Evolutionary conservation across 176 grass and related monocot species (phyloP), one percentile per base, ranked within the genome.

Genomic region (Poa annua): DNA sequence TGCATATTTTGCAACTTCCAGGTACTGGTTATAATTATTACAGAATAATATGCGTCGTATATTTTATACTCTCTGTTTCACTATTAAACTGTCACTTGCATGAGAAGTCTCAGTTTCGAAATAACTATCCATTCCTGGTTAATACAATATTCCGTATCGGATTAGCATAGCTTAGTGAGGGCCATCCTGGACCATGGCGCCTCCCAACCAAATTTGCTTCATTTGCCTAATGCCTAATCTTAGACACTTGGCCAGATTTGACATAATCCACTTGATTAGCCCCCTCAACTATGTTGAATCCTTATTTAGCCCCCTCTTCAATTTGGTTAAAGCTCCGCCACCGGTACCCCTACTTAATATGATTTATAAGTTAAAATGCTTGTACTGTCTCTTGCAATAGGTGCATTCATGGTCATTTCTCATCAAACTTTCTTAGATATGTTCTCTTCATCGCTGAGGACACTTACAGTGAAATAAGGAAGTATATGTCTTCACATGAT

Each of bases 1-100:
- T 73, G 87, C 90, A 1, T 98, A 98, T 38, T 98, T 95, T 80
- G 96, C 96, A 20, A 98, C 96, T 66, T 67, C 44, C 80, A 98
- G 92, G 92, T 98, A 91, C 13, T 48, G 6, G 35, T 35, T 65
- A 81, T 29, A 71, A 64, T 74, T 75, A 48, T 39, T 50, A 10
- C 11, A 26, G 17, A 63, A 61, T 70, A 63, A 61, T 70, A 69
- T 41, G 51, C 11, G 56, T 68, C 14, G 8, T 19, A 32, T 26
- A 73, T 17, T 50, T 48, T 73, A 74, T 48, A 50, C 70, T 74
- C 24, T 50, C 44, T 17, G 4, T 16, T 70, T 74, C 70, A 29
- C 14, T 72, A 49, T 72, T 72, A 50, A 47, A 50, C 22, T 19
- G 42, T 32, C 70, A 48, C 22, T 74, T 15, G 14, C 70, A 5